A percentile compares a stretch with the other conserved stretches of the same genome.
These are phyloP conservation scores for Thalassiosira livingstoniorum DNA, from an alignment of 352 stramenopile genomes.

Conservation along the genomic window DNA sequence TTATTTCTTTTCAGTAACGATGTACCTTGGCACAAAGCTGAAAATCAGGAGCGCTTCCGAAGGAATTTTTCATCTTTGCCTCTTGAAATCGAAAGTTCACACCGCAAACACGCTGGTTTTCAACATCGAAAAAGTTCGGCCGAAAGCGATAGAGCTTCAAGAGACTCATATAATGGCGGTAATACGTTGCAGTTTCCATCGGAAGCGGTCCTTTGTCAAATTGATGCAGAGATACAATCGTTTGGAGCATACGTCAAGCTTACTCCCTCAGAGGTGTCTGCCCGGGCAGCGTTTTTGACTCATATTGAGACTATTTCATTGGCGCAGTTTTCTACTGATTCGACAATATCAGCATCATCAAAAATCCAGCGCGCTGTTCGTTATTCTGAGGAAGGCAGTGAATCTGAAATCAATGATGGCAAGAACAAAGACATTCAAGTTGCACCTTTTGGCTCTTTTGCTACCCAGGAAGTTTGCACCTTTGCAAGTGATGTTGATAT, in stretches of 20 bases:
- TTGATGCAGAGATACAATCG: slow-evolving; percentile 71
- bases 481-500: slow-evolving; percentile 81
- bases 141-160: background rate
- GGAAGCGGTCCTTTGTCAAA: slow-evolving; percentile 35
- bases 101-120: background rate
- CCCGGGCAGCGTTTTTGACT: slow-evolving; percentile 58
- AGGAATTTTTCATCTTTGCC: slow-evolving; percentile 19
- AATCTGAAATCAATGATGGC: slow-evolving; percentile 10
- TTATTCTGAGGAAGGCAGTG: slow-evolving; percentile 7
- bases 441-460: slow-evolving; percentile 80
- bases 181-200: slow-evolving; percentile 27
- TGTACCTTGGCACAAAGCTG: slow-evolving; percentile 42
- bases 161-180: slow-evolving; percentile 5
- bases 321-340: slow-evolving; percentile 18
- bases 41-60: slow-evolving; percentile 26
- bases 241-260: slow-evolving; percentile 77
- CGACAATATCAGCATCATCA: too few species aligned
- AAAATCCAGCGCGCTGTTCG: background rate
- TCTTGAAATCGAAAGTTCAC: background rate
- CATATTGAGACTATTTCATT: slow-evolving; percentile 43
- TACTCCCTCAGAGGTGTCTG: slow-evolving; percentile 47
- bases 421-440: slow-evolving; percentile 40
- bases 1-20: slow-evolving; percentile 4
- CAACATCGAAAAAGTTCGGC: background rate
- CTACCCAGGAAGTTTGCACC: slow-evolving; percentile 65